Evolutionary conservation across 2,329 filamentous ascomycete genomes (phyloP).

Genomic region (Aspergillus sp.): DNA sequence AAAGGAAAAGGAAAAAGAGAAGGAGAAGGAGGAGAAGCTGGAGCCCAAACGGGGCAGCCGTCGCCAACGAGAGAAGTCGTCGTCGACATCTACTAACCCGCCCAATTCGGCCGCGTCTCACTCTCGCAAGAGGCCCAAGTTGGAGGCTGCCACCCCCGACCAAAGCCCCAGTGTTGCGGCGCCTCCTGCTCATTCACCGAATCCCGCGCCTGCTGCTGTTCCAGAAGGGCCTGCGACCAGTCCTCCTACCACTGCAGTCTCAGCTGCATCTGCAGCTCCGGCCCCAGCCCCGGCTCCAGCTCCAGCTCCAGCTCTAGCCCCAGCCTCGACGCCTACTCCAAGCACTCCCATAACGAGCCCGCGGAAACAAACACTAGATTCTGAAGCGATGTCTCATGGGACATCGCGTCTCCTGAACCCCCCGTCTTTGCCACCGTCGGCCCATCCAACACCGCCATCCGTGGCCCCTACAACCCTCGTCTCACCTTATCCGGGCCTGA

Average conservation of each 20-base stretch:
- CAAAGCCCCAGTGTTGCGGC: constrained; percentile 2
- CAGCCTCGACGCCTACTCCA: constrained; percentile 18
- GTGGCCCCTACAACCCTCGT: constrained; percentile 28
- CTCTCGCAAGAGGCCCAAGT: constrained; percentile 53
- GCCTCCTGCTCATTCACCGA: background rate
- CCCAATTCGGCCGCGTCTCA: constrained; percentile 18
- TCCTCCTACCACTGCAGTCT: constrained; percentile 6
- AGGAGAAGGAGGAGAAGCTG: constrained; percentile 21
- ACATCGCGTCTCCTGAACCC: constrained; percentile 20
- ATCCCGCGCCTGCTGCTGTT: constrained; percentile 3
- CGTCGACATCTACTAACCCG: constrained; percentile 23
- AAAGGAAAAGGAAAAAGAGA: constrained; percentile 33
- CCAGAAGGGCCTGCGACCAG: constrained; percentile 12
- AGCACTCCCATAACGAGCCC: constrained; percentile 18
- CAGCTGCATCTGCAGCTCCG: constrained; percentile 11
- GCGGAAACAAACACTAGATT: constrained; percentile 1
- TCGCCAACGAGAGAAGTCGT: constrained; percentile 41
- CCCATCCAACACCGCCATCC: constrained; percentile 23
- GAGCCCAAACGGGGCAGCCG: constrained; percentile 33
- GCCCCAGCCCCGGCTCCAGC: constrained; percentile 15
- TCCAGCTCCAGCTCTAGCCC: constrained; percentile 17
- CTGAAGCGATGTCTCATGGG: constrained; percentile 23
- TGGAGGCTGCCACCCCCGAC: constrained; percentile 33
- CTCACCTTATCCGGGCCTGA: constrained; percentile 23
- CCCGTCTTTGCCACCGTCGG: constrained; percentile 33